Evolutionary conservation across 2,329 filamentous ascomycete genomes (phyloP), one percentile per base, ranked within the genome.

Genomic region (Helotiales sp.): DNA sequence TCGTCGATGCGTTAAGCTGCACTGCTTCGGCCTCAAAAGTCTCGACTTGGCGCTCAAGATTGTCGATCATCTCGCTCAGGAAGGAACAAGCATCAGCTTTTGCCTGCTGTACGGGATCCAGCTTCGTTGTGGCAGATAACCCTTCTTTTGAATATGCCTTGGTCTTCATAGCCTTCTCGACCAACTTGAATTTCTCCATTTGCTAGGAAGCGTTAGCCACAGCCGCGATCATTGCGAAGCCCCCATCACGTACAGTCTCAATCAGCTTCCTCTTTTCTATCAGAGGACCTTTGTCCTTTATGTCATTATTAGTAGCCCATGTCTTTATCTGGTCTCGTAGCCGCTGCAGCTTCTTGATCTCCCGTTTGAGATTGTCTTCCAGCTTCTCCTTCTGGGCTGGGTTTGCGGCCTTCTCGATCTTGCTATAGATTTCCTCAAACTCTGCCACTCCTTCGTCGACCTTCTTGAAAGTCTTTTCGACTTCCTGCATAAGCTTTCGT

Each of bases 111-210:
- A 93, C 96, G n/a, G 95, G 95, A 77, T 99, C 95, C 63, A 98
- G 83, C 75, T 96, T 96, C 51, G 91, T 88, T 25, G 92, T 91
- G 52, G 93, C 90, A 63, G 91, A 95, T 64, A 99, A 79, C 44
- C 95, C 95, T 76, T 98, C 95, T 80, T 99, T 98, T 62, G 95
- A 98, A 77, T 96, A 99, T 61, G 95, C 95, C 76, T 99, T 99
- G 57, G 95, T 99, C 81, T 99, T 99, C 95, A 99, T 98, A 71
- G 96, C 95, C 81, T 99, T 99, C 76, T 99, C 95, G 53, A 99
- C 95, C n/a, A 93, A 93, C 79, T 99, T 99, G 84, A 99, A 99
- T 70, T 91, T 92, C 78, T 99, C 95, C 95, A 99, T 99, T 90
- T 93, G 88, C 91, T 95, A 77, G 74, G 77, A 73, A 49, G 22